phyloP scores from a whole-genome alignment of 1,284 basidiomycete species.

The Puccinia novopanici region DNA sequence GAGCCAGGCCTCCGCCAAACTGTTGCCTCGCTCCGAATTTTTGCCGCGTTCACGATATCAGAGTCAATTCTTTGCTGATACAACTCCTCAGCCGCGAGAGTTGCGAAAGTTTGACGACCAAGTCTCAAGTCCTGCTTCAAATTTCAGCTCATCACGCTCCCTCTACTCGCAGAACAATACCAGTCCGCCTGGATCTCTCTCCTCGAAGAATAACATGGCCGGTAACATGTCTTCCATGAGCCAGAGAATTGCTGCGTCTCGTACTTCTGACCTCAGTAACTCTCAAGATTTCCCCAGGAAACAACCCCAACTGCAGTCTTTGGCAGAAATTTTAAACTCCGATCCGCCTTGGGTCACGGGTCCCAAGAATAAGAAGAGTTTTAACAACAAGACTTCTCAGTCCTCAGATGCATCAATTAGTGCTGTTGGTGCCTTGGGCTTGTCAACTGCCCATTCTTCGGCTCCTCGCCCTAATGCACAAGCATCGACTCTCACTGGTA shows the following conservation, averaged over 20 bases:
- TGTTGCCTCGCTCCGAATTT: slow-evolving; percentile 11
- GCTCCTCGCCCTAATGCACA: neutral
- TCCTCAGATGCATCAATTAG: neutral
- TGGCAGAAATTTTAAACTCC: slow-evolving; percentile 18
- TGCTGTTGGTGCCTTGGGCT: slow-evolving; percentile 17
- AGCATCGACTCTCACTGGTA: neutral
- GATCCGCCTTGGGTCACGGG: slow-evolving; percentile 16
- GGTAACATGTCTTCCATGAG: slow-evolving; percentile 13
- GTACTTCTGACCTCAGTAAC: neutral
- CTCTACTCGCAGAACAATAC: neutral
- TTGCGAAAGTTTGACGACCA: slow-evolving; percentile 19
- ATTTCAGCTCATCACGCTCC: slow-evolving; percentile 13
- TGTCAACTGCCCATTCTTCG: neutral
- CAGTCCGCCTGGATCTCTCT: neutral
- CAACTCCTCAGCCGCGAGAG: neutral
- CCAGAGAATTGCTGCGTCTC: slow-evolving; percentile 24
- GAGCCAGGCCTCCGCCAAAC: neutral
- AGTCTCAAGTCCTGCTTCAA: slow-evolving; percentile 8
- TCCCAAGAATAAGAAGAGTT: neutral
- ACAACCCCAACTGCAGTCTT: slow-evolving; percentile 8
- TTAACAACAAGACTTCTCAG: neutral
- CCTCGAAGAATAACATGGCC: neutral
- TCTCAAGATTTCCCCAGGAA: neutral
- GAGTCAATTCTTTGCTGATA: neutral
- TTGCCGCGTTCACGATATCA: slow-evolving; percentile 1